Conservation (phyloP, 2,329 filamentous ascomycete genomes). For the Sporothrix luriei region DNA sequence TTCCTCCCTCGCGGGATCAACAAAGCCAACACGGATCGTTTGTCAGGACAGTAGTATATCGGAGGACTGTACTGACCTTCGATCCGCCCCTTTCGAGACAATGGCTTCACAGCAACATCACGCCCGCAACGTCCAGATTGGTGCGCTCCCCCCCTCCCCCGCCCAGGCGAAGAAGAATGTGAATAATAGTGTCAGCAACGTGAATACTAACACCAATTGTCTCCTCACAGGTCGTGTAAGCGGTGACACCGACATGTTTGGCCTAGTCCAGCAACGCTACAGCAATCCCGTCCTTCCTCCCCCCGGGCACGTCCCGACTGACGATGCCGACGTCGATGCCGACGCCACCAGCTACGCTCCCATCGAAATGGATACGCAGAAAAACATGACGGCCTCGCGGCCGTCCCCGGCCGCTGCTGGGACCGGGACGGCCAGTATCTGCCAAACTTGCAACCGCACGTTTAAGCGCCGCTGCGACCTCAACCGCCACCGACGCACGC, state of each 20-base stretch:
- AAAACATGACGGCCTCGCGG: not conserved
- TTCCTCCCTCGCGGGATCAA: not conserved
- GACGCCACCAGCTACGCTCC: not conserved
- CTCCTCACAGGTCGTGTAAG: slow-evolving; percentile 14
- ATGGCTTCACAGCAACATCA: slow-evolving; percentile 17
- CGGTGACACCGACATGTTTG: not conserved
- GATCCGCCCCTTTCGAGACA: not conserved
- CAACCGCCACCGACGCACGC: slow-evolving; percentile 75
- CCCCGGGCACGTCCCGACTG: not conserved
- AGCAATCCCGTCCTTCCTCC: not conserved
- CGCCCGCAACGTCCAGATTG: slow-evolving; percentile 1
- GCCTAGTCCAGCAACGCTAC: not conserved
- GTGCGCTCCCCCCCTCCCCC: not conserved
- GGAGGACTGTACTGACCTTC: not conserved
- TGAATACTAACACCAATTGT: not conserved
- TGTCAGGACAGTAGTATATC: not conserved
- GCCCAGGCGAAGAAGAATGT: not conserved
- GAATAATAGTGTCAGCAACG: not conserved
- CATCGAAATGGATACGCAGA: not conserved
- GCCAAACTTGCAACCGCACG: slow-evolving; percentile 38
- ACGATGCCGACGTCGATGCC: slow-evolving; percentile 5
- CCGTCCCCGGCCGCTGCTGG: not conserved
- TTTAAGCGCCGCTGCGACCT: slow-evolving; percentile 43
- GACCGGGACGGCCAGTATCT: slow-evolving; percentile 18
- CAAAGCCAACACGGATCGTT: not conserved